A percentile compares a stretch with the other conserved stretches of the same genome.
Conservation (phyloP, 352 stramenopile genomes). For the Phytophthora sp. region DNA sequence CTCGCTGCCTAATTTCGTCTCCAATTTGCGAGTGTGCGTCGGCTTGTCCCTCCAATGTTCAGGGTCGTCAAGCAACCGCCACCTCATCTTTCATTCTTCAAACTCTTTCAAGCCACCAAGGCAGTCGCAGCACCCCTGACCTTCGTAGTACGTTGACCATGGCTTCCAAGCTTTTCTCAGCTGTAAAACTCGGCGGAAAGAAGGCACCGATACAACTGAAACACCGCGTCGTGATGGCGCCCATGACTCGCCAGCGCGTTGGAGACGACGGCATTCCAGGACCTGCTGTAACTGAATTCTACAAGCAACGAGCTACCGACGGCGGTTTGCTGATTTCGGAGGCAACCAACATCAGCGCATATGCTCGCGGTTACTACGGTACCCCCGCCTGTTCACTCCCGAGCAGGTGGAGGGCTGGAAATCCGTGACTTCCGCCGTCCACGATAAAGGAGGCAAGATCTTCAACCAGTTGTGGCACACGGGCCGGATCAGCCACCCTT, state of each 20-base stretch:
- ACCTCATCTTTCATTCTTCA: conserved; percentile 22
- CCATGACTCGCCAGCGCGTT: conserved; percentile 53
- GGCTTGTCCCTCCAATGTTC: too few species aligned
- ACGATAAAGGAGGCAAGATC: conserved; percentile 79
- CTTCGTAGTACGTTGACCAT: conserved; percentile 10
- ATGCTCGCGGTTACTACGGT: conserved; percentile 47
- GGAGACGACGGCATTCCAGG: conserved; percentile 44
- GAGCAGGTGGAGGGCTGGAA: conserved; percentile 69
- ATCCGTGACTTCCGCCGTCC: conserved; percentile 67
- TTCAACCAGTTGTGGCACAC: conserved; percentile 89
- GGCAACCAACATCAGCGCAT: conserved; percentile 57
- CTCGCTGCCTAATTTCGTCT: conserved; percentile 4
- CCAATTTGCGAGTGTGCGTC: not conserved
- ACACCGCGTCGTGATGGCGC: conserved; percentile 77
- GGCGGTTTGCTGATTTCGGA: conserved; percentile 68
- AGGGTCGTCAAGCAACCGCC: not conserved
- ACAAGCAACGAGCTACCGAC: conserved; percentile 61
- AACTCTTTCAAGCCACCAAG: conserved; percentile 14
- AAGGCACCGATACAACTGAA: conserved; percentile 40
- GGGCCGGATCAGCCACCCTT: conserved; percentile 63
- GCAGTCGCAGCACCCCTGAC: not conserved
- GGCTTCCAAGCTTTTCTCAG: conserved; percentile 52
- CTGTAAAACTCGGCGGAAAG: conserved; percentile 50
- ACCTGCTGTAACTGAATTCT: conserved; percentile 53
- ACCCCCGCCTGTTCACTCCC: conserved; percentile 55